Conservation (phyloP, 495 filamentous ascomycete genomes). For the Penicillium alfredii region DNA sequence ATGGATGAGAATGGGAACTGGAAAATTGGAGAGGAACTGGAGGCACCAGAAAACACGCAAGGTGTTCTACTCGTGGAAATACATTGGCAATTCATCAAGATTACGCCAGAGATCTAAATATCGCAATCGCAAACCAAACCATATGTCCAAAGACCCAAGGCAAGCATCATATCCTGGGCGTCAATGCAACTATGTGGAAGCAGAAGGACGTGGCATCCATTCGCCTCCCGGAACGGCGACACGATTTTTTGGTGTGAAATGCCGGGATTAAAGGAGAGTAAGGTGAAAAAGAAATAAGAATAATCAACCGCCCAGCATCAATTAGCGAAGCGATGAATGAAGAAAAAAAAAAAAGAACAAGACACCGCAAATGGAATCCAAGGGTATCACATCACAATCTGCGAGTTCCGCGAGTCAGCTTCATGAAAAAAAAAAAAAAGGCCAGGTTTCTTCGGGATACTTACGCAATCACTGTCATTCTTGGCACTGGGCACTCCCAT, state of each 20-base stretch:
- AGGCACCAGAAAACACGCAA: background rate
- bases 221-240: conserved; percentile 14
- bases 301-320: background rate
- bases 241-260: conserved; percentile 9
- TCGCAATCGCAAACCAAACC: conserved; percentile 8
- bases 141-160: conserved; percentile 24
- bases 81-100: no score
- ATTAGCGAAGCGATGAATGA: no score
- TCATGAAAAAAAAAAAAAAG: conserved; percentile 1
- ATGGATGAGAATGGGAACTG: background rate
- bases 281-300: conserved; percentile 11
- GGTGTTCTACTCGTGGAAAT: no score
- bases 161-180: conserved; percentile 14
- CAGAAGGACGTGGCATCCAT: background rate
- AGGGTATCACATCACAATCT: conserved; percentile 61
- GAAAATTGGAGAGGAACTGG: conserved; percentile 4
- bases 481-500: conserved; percentile 87
- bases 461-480: conserved; percentile 85
- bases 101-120: conserved; percentile 16
- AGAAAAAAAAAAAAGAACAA: no score
- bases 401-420: conserved; percentile 20
- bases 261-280: conserved; percentile 14
- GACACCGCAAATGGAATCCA: conserved; percentile 9
- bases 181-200: conserved; percentile 22
- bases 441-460: conserved; percentile 35